A percentile compares a stretch with the other conserved stretches of the same genome.
Evolutionary conservation across 83 land plant species (phyloP).

Genomic region (Picea abies): DNA sequence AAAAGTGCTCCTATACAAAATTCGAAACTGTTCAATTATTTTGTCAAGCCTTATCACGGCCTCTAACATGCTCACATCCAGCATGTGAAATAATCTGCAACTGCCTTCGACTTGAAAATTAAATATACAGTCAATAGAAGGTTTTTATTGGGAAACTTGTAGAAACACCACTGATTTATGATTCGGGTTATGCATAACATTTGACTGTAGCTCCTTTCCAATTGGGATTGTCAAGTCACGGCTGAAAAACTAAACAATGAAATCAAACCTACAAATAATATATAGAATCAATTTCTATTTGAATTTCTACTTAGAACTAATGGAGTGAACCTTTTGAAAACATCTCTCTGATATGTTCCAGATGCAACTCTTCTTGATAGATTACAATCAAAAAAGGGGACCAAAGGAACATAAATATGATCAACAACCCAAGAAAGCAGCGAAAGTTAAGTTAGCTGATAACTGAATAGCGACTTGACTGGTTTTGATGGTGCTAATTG

Average conservation of each 20-base stretch:
- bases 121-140: neutral
- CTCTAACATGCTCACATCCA: too few relatives aligned
- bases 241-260: neutral
- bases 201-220: neutral
- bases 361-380: neutral
- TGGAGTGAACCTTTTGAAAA: neutral
- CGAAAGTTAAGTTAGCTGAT: neutral
- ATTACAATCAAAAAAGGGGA: neutral
- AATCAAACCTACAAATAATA: neutral
- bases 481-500: neutral
- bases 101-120: too few relatives aligned
- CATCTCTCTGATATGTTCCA: neutral
- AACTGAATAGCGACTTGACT: slow-evolving; percentile 11
- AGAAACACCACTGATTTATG: neutral
- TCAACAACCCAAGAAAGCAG: neutral
- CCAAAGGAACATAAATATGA: neutral
- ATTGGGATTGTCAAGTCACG: neutral
- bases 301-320: neutral
- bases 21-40: too few relatives aligned
- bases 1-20: too few relatives aligned
- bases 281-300: neutral
- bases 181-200: neutral
- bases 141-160: neutral
- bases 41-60: too few relatives aligned
- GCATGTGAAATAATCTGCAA: too few relatives aligned